Evolutionary conservation across 495 filamentous ascomycete genomes (phyloP).

Genomic region (Cryomyces minteri): DNA sequence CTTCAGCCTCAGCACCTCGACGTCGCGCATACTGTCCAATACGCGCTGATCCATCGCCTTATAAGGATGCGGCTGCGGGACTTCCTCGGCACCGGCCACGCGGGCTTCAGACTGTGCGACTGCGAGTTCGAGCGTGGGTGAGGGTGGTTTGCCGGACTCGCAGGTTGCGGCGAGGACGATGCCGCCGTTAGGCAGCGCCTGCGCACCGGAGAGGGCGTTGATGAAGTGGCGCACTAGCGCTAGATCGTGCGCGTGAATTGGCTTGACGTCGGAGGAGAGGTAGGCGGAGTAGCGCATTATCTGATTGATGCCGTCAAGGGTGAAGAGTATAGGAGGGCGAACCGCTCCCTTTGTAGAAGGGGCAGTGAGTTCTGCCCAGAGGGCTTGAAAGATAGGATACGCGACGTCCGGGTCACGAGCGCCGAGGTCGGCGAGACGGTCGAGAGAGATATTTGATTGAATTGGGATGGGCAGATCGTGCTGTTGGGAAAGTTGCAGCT

Average conservation of each 20-base stretch:
- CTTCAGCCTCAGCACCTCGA: constrained; percentile 24
- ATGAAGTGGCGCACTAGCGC: constrained; percentile 58
- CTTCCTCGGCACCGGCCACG: constrained; percentile 23
- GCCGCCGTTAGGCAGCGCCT: constrained; percentile 54
- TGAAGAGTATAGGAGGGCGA: constrained; percentile 63
- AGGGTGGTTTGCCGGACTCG: constrained; percentile 39
- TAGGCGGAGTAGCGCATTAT: constrained; percentile 64
- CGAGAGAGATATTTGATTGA: constrained; percentile 41
- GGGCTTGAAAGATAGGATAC: constrained; percentile 63
- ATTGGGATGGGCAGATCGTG: constrained; percentile 41
- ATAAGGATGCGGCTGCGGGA: constrained; percentile 39
- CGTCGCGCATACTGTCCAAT: constrained; percentile 26
- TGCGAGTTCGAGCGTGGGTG: constrained; percentile 45
- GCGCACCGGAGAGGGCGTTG: constrained; percentile 41
- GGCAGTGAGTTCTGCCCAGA: constrained; percentile 59
- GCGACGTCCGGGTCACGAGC: constrained; percentile 54
- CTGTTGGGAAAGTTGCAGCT: constrained; percentile 34
- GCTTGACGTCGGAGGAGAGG: constrained; percentile 41
- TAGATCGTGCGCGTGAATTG: constrained; percentile 78
- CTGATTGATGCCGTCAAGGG: constrained; percentile 60
- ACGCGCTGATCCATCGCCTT: constrained; percentile 49
- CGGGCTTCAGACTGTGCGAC: constrained; percentile 6
- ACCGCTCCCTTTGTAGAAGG: constrained; percentile 15
- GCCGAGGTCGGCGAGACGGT: constrained; percentile 48
- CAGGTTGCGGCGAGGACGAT: constrained; percentile 56